Evolutionary conservation across 306 rosid genomes (phyloP).

Genomic region (cucumber (Cucumis sativus)): Cucumber_9930_V3 NC_026657.2:11167501-11168000

Average conservation of each 20-base stretch:
- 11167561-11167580: neutral
- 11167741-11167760: neutral
- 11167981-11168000: too few relatives aligned
- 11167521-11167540: too few relatives aligned
- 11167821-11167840: neutral
- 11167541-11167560: too few relatives aligned
- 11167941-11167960: too few relatives aligned
- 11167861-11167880: neutral
- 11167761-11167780: neutral
- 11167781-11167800: neutral
- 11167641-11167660: conserved; percentile 18
- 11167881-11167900: neutral
- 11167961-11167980: too few relatives aligned
- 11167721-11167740: neutral
- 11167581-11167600: conserved; percentile 92
- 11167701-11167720: neutral
- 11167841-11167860: neutral
- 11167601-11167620: conserved; percentile 75
- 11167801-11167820: neutral
- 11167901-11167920: too few relatives aligned
- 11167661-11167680: neutral
- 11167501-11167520: too few relatives aligned
- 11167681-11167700: neutral
- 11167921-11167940: too few relatives aligned
- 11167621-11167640: conserved; percentile 48